Conservation (phyloP, 441 rosid genomes). For the Jatropha podagrica region DNA sequence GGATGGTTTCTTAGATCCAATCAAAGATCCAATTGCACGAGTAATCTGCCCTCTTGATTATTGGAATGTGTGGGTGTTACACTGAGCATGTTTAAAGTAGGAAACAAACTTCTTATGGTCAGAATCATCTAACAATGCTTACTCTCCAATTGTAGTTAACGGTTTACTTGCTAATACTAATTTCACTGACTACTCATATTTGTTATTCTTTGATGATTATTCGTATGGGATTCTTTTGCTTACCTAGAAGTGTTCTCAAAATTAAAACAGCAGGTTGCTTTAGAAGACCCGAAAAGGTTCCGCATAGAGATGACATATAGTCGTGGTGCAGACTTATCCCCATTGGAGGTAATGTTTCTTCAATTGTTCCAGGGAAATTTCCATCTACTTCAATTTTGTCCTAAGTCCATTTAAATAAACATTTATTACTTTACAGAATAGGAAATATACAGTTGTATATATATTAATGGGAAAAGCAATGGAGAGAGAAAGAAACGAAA, state of each 20-base stretch:
- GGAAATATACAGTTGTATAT: not conserved
- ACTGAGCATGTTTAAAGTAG: not conserved
- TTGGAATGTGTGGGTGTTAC: not conserved
- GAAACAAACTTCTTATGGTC: not conserved
- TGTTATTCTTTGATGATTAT: not conserved
- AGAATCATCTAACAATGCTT: not conserved
- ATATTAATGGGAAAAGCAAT: not conserved
- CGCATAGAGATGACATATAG: conserved; percentile 95
- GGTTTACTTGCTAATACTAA: not conserved
- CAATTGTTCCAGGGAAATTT: not conserved
- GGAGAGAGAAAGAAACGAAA: too few species aligned
- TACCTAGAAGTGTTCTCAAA: conserved; percentile 4
- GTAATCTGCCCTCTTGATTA: not conserved
- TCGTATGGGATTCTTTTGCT: not conserved
- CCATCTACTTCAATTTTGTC: not conserved
- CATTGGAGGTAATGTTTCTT: conserved; percentile 67
- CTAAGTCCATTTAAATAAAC: not conserved
- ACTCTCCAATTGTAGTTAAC: not conserved
- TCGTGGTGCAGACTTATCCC: conserved; percentile 99
- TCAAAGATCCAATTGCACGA: not conserved
- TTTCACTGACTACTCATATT: not conserved
- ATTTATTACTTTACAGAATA: not conserved
- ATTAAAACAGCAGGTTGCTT: conserved; percentile 57
- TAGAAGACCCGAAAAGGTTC: conserved; percentile 88
- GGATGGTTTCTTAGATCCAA: not conserved